These are phyloP conservation scores for Trametes cinnabarina DNA, from an alignment of 768 basidiomycete genomes.

Conservation along the genomic window DNA sequence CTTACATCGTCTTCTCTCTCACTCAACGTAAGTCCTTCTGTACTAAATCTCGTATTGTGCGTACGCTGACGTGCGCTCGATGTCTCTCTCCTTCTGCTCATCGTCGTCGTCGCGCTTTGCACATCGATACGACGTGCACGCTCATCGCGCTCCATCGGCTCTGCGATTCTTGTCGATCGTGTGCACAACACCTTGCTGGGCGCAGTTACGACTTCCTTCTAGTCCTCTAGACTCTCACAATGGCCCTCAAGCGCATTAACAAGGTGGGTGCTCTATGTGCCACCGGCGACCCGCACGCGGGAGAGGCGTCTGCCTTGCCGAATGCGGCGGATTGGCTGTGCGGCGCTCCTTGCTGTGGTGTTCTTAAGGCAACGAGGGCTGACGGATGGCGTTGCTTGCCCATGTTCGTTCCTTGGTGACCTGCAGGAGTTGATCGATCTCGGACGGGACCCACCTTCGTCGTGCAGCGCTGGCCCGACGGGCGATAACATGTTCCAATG, in stretches of 20 bases:
- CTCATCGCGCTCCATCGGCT: conserved; percentile 32
- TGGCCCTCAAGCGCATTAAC: conserved; percentile 99
- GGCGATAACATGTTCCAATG: conserved; percentile 99
- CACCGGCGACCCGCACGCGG: not conserved
- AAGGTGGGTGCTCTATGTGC: conserved; percentile 57
- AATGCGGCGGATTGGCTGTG: conserved; percentile 8
- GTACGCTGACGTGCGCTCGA: not conserved
- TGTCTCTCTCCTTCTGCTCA: not conserved
- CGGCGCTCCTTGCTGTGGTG: conserved; percentile 1
- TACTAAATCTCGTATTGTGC: not conserved
- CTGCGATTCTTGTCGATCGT: conserved; percentile 38
- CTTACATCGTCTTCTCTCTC: conserved; percentile 30
- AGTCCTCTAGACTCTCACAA: conserved; percentile 33
- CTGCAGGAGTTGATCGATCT: conserved; percentile 96
- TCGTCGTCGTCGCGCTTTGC: not conserved
- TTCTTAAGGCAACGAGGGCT: not conserved
- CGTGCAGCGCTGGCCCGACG: conserved; percentile 97
- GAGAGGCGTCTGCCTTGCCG: conserved; percentile 5
- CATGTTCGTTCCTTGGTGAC: not conserved
- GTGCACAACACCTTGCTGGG: not conserved
- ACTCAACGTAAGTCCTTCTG: conserved; percentile 12
- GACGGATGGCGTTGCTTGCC: not conserved
- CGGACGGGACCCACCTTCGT: conserved; percentile 98
- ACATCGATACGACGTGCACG: conserved; percentile 5
- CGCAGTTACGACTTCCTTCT: conserved; percentile 20